Conservation (phyloP, 2,329 filamentous ascomycete species). For the Penicillium sp. region DNA sequence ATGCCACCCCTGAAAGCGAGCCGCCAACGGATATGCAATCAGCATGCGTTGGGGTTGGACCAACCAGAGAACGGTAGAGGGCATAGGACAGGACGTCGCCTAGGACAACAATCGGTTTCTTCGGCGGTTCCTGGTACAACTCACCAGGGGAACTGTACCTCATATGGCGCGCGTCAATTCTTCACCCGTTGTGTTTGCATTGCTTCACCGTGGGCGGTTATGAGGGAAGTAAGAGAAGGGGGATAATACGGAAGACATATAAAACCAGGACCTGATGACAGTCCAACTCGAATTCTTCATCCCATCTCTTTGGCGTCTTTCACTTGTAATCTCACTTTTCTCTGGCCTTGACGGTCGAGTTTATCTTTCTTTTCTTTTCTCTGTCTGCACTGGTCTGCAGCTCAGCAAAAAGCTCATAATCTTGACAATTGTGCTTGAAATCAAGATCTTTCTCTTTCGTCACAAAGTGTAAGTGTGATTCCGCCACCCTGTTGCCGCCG, state of each 20-base stretch:
- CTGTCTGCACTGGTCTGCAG: neutral
- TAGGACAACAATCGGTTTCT: neutral
- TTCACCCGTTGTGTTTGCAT: neutral
- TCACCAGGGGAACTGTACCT: slow-evolving; percentile 4
- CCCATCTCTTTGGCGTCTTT: neutral
- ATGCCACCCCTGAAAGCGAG: slow-evolving; percentile 12
- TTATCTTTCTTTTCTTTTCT: neutral
- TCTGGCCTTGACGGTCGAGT: neutral
- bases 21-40: slow-evolving; percentile 16
- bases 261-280: neutral
- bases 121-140: neutral
- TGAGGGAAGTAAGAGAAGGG: neutral
- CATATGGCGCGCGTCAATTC: slow-evolving; percentile 15
- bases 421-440: neutral
- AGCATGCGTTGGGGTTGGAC: slow-evolving; percentile 19
- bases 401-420: neutral
- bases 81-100: neutral
- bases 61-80: slow-evolving; percentile 15
- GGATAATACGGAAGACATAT: neutral
- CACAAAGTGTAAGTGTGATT: neutral
- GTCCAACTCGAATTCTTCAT: neutral
- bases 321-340: neutral
- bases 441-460: neutral
- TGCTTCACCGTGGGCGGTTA: neutral
- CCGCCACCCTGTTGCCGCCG: neutral